phyloP scores from a whole-genome alignment of 345 rosid species.

The Hibiscus mutabilis region DNA sequence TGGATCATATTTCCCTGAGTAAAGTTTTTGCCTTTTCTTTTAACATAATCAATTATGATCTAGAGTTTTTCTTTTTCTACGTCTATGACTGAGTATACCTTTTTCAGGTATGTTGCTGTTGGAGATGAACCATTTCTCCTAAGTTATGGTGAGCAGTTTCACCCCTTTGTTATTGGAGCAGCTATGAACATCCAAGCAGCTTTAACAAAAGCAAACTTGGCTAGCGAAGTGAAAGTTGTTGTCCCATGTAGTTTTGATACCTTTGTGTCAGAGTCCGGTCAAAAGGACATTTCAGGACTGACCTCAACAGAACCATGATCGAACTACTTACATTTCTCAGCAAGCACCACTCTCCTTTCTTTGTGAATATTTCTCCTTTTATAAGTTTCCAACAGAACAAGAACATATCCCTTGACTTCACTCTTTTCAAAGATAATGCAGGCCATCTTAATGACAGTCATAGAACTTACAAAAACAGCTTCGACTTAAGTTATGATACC shows the following conservation, averaged over 20 bases:
- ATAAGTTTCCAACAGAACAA: slow-evolving; percentile 49
- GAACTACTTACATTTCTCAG: slow-evolving; percentile 67
- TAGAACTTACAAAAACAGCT: slow-evolving; percentile 65
- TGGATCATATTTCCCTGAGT: neutral
- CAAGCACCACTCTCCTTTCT: slow-evolving; percentile 67
- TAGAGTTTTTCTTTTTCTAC: slow-evolving; percentile 1
- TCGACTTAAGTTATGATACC: slow-evolving; percentile 65
- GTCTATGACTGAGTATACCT: neutral
- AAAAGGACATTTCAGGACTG: slow-evolving; percentile 70
- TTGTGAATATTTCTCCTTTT: slow-evolving; percentile 63
- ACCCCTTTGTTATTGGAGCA: slow-evolving; percentile 70
- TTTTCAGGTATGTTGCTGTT: slow-evolving; percentile 64
- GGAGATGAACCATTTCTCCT: slow-evolving; percentile 82
- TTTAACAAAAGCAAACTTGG: slow-evolving; percentile 57
- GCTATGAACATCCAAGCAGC: slow-evolving; percentile 73
- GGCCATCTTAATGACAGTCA: slow-evolving; percentile 44
- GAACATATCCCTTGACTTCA: slow-evolving; percentile 63
- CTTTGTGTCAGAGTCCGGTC: slow-evolving; percentile 53
- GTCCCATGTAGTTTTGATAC: slow-evolving; percentile 79
- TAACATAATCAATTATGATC: neutral
- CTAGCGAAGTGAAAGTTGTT: slow-evolving; percentile 62
- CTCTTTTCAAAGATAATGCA: slow-evolving; percentile 59
- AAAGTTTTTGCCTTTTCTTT: neutral
- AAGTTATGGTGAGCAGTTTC: slow-evolving; percentile 59
- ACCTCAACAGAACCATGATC: slow-evolving; percentile 74